Evolutionary conservation across 2,329 filamentous ascomycete species (phyloP), one percentile per base, ranked within the genome.

Genomic region (Nothophaeocryptopus gaeumannii): DNA sequence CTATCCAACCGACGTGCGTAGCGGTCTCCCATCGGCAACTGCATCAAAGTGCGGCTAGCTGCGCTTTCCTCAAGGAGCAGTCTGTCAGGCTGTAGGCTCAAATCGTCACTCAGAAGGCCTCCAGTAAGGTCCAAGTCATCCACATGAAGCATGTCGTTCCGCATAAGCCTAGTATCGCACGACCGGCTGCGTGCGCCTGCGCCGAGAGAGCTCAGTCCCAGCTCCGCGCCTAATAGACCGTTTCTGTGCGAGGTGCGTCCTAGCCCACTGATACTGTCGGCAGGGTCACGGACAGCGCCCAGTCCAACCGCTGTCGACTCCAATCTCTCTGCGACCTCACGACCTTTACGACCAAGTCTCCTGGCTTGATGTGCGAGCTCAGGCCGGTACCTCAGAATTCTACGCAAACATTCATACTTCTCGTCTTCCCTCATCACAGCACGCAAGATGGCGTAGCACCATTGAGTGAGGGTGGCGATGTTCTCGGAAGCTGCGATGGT

Each of bases 401-500:
- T 30, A 32, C 50, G 39, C 30, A 53, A 39, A 16, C 50, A 53
- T 14, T 53, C 45, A 5, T 33, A 35, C 29, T 45, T 31, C 45
- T 53, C 45, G n/a, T 16, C 26, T 26, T 53, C 50, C 10, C 39
- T 37, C 50, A 53, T 53, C 1, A 37, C 37, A 3, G 50, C 50
- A 36, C 50, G 50, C 11, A 53, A 31, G 20, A 53, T 29, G 15
- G 50, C 50, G 33, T 53, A 48, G 45, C 50, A 53, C 50, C 50
- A 53, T 29, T 53, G 50, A 4, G 45, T 45, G 29, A 53, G 45
- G n/a, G 50, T 53, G 8, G 50, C 50, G 2, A 45, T 48, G 9
- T 40, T 45, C 13, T 53, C 50, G 5, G 40, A 35, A 12, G 40
- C 40, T 7, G 48, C 50, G 14, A 53, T 53, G 5, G 39, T 46